These are phyloP conservation scores for Rutstroemia sp. DNA, from an alignment of 2,329 filamentous ascomycete species.

Conservation along the genomic window DNA sequence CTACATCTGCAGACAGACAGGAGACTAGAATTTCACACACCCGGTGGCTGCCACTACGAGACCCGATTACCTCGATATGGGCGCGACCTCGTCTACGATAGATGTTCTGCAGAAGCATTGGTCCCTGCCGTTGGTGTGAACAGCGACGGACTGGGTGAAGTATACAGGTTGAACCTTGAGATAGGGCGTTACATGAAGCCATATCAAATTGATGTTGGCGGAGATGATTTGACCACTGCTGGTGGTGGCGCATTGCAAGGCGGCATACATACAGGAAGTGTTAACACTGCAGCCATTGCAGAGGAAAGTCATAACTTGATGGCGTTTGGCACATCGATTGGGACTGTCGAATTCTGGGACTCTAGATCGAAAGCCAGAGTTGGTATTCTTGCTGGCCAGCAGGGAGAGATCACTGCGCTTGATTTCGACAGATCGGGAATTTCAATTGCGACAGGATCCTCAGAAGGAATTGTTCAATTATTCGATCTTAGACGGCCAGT, in stretches of 20 bases:
- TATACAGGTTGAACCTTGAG: conserved; percentile 88
- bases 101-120: conserved; percentile 73
- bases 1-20: conserved; percentile 89
- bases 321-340: conserved; percentile 87
- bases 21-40: conserved; percentile 87
- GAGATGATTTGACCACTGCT: conserved; percentile 61
- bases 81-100: conserved; percentile 80
- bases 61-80: conserved; percentile 91
- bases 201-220: conserved; percentile 84
- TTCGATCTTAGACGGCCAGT: conserved; percentile 87
- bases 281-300: conserved; percentile 82
- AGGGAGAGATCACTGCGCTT: conserved; percentile 75
- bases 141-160: conserved; percentile 78
- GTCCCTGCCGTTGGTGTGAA: conserved; percentile 85
- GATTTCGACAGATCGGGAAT: conserved; percentile 81
- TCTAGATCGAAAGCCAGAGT: conserved; percentile 74
- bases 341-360: conserved; percentile 98
- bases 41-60: conserved; percentile 78
- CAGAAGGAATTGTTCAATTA: conserved; percentile 77
- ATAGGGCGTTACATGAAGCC: conserved; percentile 89
- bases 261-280: conserved; percentile 74
- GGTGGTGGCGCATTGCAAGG: conserved; percentile 76
- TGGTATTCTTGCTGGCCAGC: conserved; percentile 62
- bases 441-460: conserved; percentile 80
- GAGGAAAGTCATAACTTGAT: conserved; percentile 84